Evolutionary conservation across 1,284 basidiomycete genomes (phyloP), one percentile per base, ranked within the genome.

Genomic region (Rhodotorula sp.): DNA sequence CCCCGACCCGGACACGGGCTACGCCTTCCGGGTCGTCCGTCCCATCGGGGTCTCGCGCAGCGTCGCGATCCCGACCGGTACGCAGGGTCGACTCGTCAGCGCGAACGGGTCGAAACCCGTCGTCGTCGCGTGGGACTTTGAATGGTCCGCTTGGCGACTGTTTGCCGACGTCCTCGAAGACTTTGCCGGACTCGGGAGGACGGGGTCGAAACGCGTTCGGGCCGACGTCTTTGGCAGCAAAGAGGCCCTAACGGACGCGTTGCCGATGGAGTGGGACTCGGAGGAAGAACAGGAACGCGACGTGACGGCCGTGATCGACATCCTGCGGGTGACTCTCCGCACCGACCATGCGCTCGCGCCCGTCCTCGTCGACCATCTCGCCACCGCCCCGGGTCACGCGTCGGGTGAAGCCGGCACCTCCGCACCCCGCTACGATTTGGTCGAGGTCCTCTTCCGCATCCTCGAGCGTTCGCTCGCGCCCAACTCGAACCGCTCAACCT

Each of bases 61-160:
- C 3, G 87, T 89, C 1, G 84, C 84, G 23, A 84, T 95, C 2
- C 87, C 89, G 12, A 83, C 86, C 3, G 86, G 87, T 49, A 88
- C 90, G 1, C 82, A 84, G 3, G 93, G 91, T 3, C 86, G 87
- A 18, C 84, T 93, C 56, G 83, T 95, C 43, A 83, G 82, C 39
- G 79, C 80, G 49, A 90, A 87, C 3, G 91, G 91, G 51, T 86
- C 87, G 8, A 87, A 80, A 47, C 84, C 87, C 15, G 83, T 91
- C 57, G 87, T 91, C 15, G 86, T 94, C 3, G 85, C 86, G n/a
- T 95, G 92, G 92, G 85, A 90, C 71, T 88, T 90, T 72, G 83
- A 87, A 54, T 87, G 91, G 78, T 91, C 89, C 16, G 92, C 90
- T 0, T 94, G 92, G 92, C 89, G 87, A 77, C 80, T 94, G 21